These are phyloP conservation scores for Cutaneotrichosporon sp. DNA, from an alignment of 1,284 basidiomycete species.

Conservation along the genomic window DNA sequence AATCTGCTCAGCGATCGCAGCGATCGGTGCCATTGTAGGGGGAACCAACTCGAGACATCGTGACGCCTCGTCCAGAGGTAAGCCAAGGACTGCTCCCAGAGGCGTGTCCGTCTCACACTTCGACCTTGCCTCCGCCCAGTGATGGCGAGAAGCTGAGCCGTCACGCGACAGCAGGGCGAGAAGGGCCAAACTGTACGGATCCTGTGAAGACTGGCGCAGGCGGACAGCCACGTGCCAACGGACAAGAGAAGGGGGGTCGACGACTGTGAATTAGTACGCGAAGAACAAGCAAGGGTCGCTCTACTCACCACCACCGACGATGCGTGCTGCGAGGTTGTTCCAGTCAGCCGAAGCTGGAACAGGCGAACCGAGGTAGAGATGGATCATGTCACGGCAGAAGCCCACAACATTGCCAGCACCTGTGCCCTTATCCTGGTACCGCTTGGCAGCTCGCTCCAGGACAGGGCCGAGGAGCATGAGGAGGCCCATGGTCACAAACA, in stretches of 20 bases:
- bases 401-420: conserved; percentile 16
- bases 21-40: conserved; percentile 35
- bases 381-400: conserved; percentile 20
- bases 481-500: conserved; percentile 34
- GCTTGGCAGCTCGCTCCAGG: conserved; percentile 13
- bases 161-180: conserved; percentile 36
- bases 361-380: conserved; percentile 7
- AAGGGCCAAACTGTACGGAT: conserved; percentile 36
- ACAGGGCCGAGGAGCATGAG: conserved; percentile 29
- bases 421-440: conserved; percentile 17
- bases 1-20: conserved; percentile 45
- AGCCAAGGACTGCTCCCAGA: conserved; percentile 35
- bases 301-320: conserved; percentile 29
- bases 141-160: conserved; percentile 15
- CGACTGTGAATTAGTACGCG: conserved; percentile 2
- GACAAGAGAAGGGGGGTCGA: conserved; percentile 13
- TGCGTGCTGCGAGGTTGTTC: conserved; percentile 28
- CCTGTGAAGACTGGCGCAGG: conserved; percentile 25
- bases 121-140: conserved; percentile 37
- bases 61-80: conserved; percentile 36
- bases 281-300: too few relatives aligned
- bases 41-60: conserved; percentile 30
- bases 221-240: conserved; percentile 30
- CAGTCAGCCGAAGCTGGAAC: conserved; percentile 16
- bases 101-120: conserved; percentile 24